Evolutionary conservation across 2,329 filamentous ascomycete genomes (phyloP), one percentile per base, ranked within the genome.

Genomic region (Fusarium xylarioides): DNA sequence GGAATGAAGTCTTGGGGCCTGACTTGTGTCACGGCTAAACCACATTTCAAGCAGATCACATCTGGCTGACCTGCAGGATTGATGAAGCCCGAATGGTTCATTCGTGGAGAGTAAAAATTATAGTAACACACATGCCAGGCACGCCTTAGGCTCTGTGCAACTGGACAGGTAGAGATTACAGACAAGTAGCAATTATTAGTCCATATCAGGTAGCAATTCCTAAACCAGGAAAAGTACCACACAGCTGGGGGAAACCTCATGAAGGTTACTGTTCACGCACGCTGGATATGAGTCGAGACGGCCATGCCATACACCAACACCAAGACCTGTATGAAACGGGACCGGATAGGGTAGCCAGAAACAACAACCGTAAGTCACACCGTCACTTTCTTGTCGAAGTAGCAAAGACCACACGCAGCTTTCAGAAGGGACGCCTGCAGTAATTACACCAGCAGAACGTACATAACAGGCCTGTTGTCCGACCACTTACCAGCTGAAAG

Each of bases 401-500:
- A 58, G 32, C 21, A 30, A 63, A 37, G 40, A 30, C 11, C 47
- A 35, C 26, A 34, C 19, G 12, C 19, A 66, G 44, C 47, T 54
- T 43, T 23, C n/a, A 68, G 26, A n/a, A 61, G 46, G 46, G 43
- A 64, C 37, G 66, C 46, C 49, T 50, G 32, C 26, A 43, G 26
- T n/a, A 32, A 32, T 23, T 49, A 30, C n/a, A 58, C 42, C 46
- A n/a, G 28, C 30, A 37, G 28, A 57, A 28, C 28, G 63, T 26
- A 34, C 28, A 50, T 18, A 23, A 46, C 11, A 55, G 28, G 30
- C 28, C 38, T 32, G n/a, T 35, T 44, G 21, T 18, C 55, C 18
- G 50, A 57, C 49, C 28, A 47, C 49, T 66, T 55, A 38, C 30
- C n/a, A 74, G 71, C 60, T 73, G 60, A 70, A 66, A 42, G 34